Evolutionary conservation across 345 rosid genomes (phyloP), one percentile per base, ranked within the genome.

Genomic region (Salix viminalis): DNA sequence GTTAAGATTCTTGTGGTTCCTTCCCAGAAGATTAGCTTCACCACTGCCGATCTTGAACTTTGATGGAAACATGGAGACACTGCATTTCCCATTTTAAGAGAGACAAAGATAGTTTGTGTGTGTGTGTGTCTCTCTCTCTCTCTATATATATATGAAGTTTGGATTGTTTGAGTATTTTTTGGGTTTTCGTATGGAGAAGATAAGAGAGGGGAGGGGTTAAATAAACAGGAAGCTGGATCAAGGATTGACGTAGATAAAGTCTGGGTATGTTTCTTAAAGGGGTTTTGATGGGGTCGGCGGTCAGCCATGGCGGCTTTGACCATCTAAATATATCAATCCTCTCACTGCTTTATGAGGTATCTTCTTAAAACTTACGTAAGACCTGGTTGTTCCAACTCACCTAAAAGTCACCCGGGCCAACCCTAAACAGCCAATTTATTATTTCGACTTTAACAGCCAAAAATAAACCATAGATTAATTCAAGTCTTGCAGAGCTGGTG

Each of bases 261-360:
- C 79, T 72, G 77, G 80, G 76, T 77, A 81, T 73, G 71, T 36
- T 64, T 23, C 26, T 65, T 50, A 11, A 9, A 24, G 32, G 39
- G 28, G 4, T 69, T 72, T 65, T 77, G 18, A 39, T 28, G 78
- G 60, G 87, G 79, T 79, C 83, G 82, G 84, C 87, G 88, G 94
- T 90, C 94, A 89, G 77, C 84, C 41, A 79, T 79, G 86, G 73
- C 90, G 91, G 91, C 91, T 74, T 84, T 87, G 82, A 79, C 70
- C 67, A 65, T 52, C 28, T 15, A 73, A 36, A 62, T 18, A 8
- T 18, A 48, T 21, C 5, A 10, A n/a, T 21, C 23, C 11, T 76
- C 48, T 54, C 4, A 4, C 39, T 32, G 23, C 14, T 54, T 16
- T 11, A 50, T 3, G 6, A 18, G 16, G 15, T 24, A 54, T 23